These are phyloP conservation scores for Sextonia rubra DNA, from an alignment of 164 flowering plant species.

Conservation along the genomic window DNA sequence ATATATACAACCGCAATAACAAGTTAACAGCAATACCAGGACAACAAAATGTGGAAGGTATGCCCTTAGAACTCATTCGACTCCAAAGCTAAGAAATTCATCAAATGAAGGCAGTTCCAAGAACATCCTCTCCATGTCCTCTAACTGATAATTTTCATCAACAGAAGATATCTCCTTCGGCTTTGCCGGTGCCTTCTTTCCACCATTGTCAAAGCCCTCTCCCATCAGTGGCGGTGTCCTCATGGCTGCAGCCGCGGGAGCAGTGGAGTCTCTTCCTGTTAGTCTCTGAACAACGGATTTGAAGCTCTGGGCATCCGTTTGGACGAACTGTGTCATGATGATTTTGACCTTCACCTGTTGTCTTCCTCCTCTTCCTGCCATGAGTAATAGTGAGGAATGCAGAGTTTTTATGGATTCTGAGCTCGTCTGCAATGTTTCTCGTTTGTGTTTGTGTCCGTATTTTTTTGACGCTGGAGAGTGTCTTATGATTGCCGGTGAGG, in stretches of 20 bases:
- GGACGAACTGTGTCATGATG: constrained; percentile 29
- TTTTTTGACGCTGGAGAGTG: too few relatives aligned
- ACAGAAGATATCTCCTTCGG: not conserved
- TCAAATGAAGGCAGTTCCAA: not conserved
- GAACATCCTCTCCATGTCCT: not conserved
- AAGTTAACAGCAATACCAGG: too few relatives aligned
- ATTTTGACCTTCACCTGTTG: too few relatives aligned
- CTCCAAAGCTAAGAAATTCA: not conserved
- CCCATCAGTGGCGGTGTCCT: not conserved
- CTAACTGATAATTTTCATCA: not conserved
- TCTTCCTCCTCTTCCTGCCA: too few relatives aligned
- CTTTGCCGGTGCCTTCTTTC: not conserved
- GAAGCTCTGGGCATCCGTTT: constrained; percentile 38
- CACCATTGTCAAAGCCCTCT: too few relatives aligned
- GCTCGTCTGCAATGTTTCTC: too few relatives aligned
- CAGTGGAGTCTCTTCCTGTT: constrained; percentile 50
- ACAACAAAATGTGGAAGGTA: too few relatives aligned
- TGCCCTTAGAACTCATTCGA: not conserved
- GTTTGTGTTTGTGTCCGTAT: too few relatives aligned
- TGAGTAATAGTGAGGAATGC: too few relatives aligned
- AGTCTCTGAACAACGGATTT: constrained; percentile 37
- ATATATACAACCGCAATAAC: too few relatives aligned
- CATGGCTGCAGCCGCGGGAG: not conserved
- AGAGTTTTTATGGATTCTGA: too few relatives aligned
- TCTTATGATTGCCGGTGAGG: not conserved